Evolutionary conservation across 495 filamentous ascomycete genomes (phyloP).

Genomic region (Penicillium bialowiezense): DNA sequence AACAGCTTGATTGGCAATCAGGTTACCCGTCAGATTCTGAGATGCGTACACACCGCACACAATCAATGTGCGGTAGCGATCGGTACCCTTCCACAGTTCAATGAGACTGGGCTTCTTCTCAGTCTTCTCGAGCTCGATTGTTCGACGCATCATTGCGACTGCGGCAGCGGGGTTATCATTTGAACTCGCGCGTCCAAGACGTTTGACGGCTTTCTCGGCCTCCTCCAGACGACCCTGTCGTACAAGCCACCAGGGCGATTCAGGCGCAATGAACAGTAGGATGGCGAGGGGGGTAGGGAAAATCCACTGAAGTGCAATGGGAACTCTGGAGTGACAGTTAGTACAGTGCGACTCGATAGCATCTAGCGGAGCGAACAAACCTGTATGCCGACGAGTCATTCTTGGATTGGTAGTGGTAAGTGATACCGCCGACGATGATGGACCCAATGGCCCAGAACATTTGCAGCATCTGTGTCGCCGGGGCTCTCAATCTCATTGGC

Average conservation of each 20-base stretch:
- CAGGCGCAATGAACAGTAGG: conserved; percentile 43
- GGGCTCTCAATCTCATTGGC: conserved; percentile 41
- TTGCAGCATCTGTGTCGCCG: conserved; percentile 46
- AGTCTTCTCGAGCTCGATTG: conserved; percentile 59
- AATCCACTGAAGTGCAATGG: conserved; percentile 48
- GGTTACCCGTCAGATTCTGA: conserved; percentile 27
- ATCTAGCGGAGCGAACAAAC: conserved; percentile 35
- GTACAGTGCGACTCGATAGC: conserved; percentile 24
- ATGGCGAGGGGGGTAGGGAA: conserved; percentile 40
- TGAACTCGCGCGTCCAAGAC: conserved; percentile 29
- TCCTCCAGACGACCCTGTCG: conserved; percentile 40
- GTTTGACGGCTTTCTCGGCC: conserved; percentile 33
- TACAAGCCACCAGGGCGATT: conserved; percentile 51
- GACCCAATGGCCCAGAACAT: conserved; percentile 47
- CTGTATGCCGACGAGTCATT: conserved; percentile 35
- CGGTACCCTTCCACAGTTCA: conserved; percentile 27
- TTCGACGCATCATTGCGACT: conserved; percentile 68
- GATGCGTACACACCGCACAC: conserved; percentile 29
- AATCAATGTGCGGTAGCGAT: conserved; percentile 27
- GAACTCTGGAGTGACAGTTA: conserved; percentile 36
- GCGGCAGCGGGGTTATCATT: conserved; percentile 23
- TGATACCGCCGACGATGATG: conserved; percentile 45
- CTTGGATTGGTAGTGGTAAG: conserved; percentile 39
- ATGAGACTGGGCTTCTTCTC: conserved; percentile 39
- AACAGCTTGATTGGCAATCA: conserved; percentile 27